Evolutionary conservation across 1,284 basidiomycete genomes (phyloP).

Genomic region (Cronartium quercuum): DNA sequence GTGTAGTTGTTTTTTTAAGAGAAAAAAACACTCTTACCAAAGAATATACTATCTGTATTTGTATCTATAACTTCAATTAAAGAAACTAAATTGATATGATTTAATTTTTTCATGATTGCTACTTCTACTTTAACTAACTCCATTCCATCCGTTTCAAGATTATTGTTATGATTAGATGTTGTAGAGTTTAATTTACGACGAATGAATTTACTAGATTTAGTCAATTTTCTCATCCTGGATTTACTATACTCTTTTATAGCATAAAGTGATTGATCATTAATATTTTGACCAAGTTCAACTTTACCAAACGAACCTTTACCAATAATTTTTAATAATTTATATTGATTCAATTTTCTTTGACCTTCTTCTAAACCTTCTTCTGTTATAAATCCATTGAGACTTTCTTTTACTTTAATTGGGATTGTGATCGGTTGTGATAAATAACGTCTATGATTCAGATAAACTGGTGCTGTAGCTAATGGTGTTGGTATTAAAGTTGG

Average conservation of each 20-base stretch:
- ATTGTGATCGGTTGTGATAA: not conserved
- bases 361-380: not conserved
- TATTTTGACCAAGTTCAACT: conserved; percentile 17
- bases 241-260: conserved; percentile 30
- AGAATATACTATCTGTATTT: conserved; percentile 23
- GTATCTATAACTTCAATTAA: conserved; percentile 27
- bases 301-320: conserved; percentile 18
- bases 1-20: no score
- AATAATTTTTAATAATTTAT: conserved; percentile 4
- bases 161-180: no score
- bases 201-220: no score
- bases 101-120: conserved; percentile 28
- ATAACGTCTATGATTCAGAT: not conserved
- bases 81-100: conserved; percentile 21
- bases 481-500: not conserved
- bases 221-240: not conserved
- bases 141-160: conserved; percentile 19
- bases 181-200: not conserved
- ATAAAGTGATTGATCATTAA: not conserved
- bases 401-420: not conserved
- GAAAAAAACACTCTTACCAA: not conserved
- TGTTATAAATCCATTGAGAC: conserved; percentile 6
- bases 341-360: conserved; percentile 14
- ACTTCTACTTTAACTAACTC: conserved; percentile 19
- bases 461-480: not conserved